Base-by-base conservation (phyloP, 805 yeast species). In the Yarrowia yakushimensis region DNA sequence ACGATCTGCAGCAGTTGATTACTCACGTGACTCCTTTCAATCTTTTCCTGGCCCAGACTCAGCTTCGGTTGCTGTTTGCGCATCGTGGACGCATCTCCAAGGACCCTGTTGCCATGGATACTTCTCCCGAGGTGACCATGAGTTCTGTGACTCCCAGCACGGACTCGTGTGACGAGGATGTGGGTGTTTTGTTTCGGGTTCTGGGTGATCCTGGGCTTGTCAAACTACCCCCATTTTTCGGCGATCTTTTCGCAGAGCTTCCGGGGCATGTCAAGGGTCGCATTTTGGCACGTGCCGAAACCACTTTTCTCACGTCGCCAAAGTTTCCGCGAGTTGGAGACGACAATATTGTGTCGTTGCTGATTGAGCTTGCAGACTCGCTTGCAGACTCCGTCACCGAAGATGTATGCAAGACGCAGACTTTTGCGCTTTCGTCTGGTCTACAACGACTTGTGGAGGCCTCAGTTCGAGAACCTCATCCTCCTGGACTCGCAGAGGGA, bases 361-460 rank as follows among this genome's bases (percentile, higher is more conserved):
- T 60, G 39, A 59, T 33, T 11, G 60, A 52, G 18, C 62, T 69
- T 27, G 64, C 69, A 1, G 72, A 69, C 63, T 70, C 71, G 1
- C 34, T 66, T 20, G 68, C 69, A 3, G 69, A 68, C 48, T 63
- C 66, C 12, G 64, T 63, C 11, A 55, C 63, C 15, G 64, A 66
- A 18, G 64, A 62, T 15, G 41, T 66, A 18, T 61, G 63, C 28
- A 30, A 34, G 11, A 43, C 65, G 4, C 63, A 65, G 43, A 17
- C 60, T 13, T 63, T 50, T 48, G 65, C 61, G 25, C 31, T 68
- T 3, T 41, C 55, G 9, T 33, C 61, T 8, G 48, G 66, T 36
- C 43, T 68, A 23, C 65, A 66, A n/a, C 48, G 63, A 33, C 65
- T 68, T 20, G 48, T 65, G 4, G 36, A 48, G 18, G 50, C 46